phyloP scores from a whole-genome alignment of 495 filamentous ascomycete genomes.

The Hypoxylon crocopeplum region DNA sequence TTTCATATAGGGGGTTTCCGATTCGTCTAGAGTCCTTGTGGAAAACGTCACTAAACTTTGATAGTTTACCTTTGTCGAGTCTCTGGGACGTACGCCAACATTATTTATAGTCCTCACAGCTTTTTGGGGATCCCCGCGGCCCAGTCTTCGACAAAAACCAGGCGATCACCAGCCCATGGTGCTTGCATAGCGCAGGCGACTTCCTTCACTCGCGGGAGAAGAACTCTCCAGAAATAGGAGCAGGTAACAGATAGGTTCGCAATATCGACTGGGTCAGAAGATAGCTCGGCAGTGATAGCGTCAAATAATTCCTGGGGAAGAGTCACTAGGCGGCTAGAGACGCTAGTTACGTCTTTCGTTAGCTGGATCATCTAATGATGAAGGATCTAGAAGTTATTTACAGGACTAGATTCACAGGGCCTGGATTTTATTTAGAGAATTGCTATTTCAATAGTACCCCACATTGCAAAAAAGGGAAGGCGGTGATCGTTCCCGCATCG shows the following conservation, averaged over 20 bases:
- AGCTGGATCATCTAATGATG: background rate
- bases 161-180: conserved; percentile 9
- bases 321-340: background rate
- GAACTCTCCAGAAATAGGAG: conserved; percentile 8
- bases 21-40: too few species aligned
- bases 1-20: too few species aligned
- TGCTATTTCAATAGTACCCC: too few species aligned
- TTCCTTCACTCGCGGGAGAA: conserved; percentile 2
- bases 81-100: background rate
- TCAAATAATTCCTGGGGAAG: conserved; percentile 10
- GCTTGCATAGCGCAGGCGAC: background rate
- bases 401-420: too few species aligned
- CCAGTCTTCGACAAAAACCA: background rate
- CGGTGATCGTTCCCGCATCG: too few species aligned
- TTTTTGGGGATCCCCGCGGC: background rate
- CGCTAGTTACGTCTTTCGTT: conserved; percentile 5
- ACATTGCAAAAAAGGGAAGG: too few species aligned
- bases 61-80: background rate
- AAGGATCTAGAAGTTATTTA: too few species aligned
- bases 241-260: conserved; percentile 5
- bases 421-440: too few species aligned
- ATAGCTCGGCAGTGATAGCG: background rate
- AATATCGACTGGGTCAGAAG: background rate
- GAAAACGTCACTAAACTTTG: too few species aligned
- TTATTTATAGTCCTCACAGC: background rate